Evolutionary conservation across 73 alveolate genomes (phyloP).

Genomic region (Paramecium pentaurelia): DNA sequence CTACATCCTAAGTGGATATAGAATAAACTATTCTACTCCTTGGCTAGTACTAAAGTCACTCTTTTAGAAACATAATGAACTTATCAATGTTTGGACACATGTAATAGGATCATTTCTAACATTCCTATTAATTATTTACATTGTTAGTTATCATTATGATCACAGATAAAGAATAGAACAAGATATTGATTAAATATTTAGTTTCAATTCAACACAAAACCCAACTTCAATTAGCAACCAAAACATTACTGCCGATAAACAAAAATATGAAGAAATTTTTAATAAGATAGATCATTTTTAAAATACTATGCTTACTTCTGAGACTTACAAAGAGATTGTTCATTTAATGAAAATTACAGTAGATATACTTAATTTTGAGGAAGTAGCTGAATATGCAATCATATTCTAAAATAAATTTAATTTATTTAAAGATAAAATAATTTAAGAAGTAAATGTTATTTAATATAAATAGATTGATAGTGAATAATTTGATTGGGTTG

Average conservation of each 20-base stretch:
- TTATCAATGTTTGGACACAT: slow-evolving; percentile 91
- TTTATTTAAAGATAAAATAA: neutral
- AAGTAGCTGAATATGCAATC: neutral
- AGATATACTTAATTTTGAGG: neutral
- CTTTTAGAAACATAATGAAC: slow-evolving; percentile 86
- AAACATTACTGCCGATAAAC: neutral
- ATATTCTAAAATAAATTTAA: neutral
- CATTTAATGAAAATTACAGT: neutral
- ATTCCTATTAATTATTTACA: slow-evolving; percentile 20
- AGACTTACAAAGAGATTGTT: slow-evolving; percentile 4
- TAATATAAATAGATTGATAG: slow-evolving; percentile 43
- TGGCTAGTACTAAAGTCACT: slow-evolving; percentile 69
- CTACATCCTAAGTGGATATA: slow-evolving; percentile 82
- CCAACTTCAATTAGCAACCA: neutral
- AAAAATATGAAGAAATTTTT: neutral
- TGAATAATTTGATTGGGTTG: slow-evolving; percentile 65
- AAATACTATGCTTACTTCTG: slow-evolving; percentile 18
- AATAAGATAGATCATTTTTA: neutral
- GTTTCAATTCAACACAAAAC: neutral
- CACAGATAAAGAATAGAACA: neutral
- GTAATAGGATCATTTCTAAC: slow-evolving; percentile 72
- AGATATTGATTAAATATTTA: slow-evolving; percentile 28
- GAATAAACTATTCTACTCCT: slow-evolving; percentile 78
- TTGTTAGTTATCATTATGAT: neutral
- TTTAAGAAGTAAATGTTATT: neutral